A percentile compares a stretch with the other conserved stretches of the same genome.
These are phyloP conservation scores for Fraxinus quadrangulata DNA, from an alignment of 257 asterid genomes.

Conservation along the genomic window DNA sequence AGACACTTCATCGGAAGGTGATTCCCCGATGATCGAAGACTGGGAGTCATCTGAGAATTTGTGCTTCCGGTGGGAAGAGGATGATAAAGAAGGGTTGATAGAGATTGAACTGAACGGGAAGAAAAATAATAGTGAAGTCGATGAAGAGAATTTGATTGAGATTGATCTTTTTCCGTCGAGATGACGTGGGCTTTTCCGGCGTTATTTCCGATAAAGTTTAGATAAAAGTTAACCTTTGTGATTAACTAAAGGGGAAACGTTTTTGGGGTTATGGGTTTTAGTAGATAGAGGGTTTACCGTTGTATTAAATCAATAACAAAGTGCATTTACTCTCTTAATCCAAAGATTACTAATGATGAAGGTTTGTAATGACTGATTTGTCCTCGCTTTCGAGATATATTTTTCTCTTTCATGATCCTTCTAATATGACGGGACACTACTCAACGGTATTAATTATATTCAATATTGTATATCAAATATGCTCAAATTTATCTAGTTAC, in stretches of 20 bases:
- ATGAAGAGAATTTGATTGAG: slow-evolving; percentile 85
- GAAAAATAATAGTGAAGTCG: slow-evolving; percentile 47
- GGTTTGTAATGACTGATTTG: neutral
- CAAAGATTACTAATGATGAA: slow-evolving; percentile 26
- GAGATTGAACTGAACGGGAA: slow-evolving; percentile 65
- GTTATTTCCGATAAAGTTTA: slow-evolving; percentile 27
- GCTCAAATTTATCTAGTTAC: too few species aligned
- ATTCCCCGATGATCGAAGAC: slow-evolving; percentile 32
- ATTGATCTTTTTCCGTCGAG: slow-evolving; percentile 62
- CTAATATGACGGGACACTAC: too few species aligned
- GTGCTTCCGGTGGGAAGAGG: slow-evolving; percentile 64
- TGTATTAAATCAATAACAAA: slow-evolving; percentile 27
- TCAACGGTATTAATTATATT: too few species aligned
- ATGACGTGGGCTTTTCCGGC: slow-evolving; percentile 32
- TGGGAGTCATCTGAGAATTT: slow-evolving; percentile 48
- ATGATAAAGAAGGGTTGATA: slow-evolving; percentile 64
- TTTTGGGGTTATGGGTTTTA: slow-evolving; percentile 47
- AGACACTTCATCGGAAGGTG: slow-evolving; percentile 67
- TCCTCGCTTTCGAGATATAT: neutral
- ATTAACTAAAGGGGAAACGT: slow-evolving; percentile 24
- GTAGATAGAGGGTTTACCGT: slow-evolving; percentile 28
- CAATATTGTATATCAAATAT: too few species aligned
- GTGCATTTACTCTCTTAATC: slow-evolving; percentile 36
- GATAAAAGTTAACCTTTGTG: slow-evolving; percentile 32
- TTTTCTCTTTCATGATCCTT: slow-evolving; percentile 22